Base-by-base conservation (phyloP, 2,329 filamentous ascomycete species). In the Aspergillus latus region DNA sequence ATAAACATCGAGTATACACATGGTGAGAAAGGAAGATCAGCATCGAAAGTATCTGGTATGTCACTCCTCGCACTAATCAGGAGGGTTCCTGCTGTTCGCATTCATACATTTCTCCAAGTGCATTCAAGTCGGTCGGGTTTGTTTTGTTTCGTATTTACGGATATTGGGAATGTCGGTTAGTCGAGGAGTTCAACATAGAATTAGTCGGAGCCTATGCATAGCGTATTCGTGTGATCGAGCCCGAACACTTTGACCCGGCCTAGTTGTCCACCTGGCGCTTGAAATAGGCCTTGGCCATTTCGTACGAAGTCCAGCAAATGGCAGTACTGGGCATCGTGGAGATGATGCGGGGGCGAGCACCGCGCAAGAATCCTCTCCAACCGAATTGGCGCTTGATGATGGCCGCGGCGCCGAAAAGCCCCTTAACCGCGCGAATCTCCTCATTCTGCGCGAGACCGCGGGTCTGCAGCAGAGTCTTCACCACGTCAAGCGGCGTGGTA, bases 251-350 rank as follows among this genome's bases (percentile, higher is more conserved):
- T 50, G 16, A n/a, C 10, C 49, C 37, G 36, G 34, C 52, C 64
- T 67, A 67, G 42, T 66, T 64, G 37, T 64, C 57, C 36, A 57
- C 63, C 63, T 70, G 74, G 54, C 72, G 62, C 66, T 85, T 85
- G 73, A 87, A 87, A 71, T 87, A 87, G 11, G 84, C 84, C 74
- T 87, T 87, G 42, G 84, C 84, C 78, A 87, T 84, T 71, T 87
- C 84, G 65, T 87, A 87, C 44, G 84, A 85, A 48, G 82, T 82
- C 82, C 94, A 99, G 82, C 94, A 99, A 70, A 99, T 99, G n/a
- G 94, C 94, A 34, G 94, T 99, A 77, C 92, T 97, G 16, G 94
- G 94, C 89, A 97, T 97, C 1, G 94, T 96, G 9, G 92, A 97
- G 60, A 99, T 87, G 47, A 99, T 88, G 68, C 94, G 84, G 46